Evolutionary conservation across 2,329 filamentous ascomycete genomes (phyloP).

Genomic region (Neurospora crassa): DNA sequence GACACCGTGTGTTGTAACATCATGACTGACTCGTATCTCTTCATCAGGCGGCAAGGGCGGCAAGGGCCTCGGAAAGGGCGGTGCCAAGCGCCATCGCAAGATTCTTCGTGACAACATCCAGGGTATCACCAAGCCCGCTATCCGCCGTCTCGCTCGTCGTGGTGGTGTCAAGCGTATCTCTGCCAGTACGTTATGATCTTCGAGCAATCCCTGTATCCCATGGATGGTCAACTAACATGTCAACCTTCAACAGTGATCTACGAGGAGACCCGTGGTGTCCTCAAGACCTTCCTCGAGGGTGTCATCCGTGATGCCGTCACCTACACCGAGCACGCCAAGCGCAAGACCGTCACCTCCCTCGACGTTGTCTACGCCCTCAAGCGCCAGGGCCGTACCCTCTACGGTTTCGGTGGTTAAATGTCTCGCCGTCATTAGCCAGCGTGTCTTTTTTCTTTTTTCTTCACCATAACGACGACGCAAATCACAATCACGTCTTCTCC

Average conservation of each 20-base stretch:
- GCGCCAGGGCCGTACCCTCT: constrained; percentile 66
- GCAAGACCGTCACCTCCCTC: constrained; percentile 66
- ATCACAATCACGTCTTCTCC: background rate
- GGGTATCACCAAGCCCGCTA: constrained; percentile 97
- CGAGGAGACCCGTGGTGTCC: constrained; percentile 68
- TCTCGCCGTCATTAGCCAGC: constrained; percentile 1
- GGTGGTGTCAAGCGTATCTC: constrained; percentile 99
- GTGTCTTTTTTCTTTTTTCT: background rate
- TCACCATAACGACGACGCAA: background rate
- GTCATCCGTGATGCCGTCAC: constrained; percentile 70
- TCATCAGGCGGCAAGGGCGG: constrained; percentile 80
- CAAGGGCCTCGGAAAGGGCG: constrained; percentile 96
- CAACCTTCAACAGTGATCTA: constrained; percentile 50
- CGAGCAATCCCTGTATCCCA: background rate
- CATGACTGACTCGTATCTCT: constrained; percentile 31
- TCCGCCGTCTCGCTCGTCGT: constrained; percentile 96
- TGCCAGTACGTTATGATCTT: constrained; percentile 54
- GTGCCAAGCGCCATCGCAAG: constrained; percentile 98
- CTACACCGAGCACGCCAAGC: constrained; percentile 73
- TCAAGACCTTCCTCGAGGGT: constrained; percentile 69
- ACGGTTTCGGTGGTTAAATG: constrained; percentile 79
- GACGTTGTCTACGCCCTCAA: constrained; percentile 61
- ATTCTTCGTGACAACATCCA: constrained; percentile 99
- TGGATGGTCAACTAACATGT: constrained; percentile 3
- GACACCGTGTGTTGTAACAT: constrained; percentile 9